These are phyloP conservation scores for Amylostereum areolatum DNA, from an alignment of 1,284 basidiomycete genomes.

Conservation along the genomic window DNA sequence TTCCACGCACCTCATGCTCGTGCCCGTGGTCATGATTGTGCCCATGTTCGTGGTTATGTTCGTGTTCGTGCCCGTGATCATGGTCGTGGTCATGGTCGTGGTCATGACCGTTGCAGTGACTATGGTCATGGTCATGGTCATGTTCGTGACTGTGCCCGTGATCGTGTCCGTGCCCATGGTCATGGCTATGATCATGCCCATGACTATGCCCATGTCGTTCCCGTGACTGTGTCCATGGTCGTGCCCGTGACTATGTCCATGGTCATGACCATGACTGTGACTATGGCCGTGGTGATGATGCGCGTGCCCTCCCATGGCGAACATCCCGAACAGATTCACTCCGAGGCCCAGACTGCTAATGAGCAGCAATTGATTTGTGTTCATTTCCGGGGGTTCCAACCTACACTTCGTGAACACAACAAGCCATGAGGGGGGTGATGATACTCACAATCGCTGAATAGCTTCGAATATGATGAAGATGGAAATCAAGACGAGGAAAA, in stretches of 20 bases:
- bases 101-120: slow-evolving; percentile 25
- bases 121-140: slow-evolving; percentile 14
- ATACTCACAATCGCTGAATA: slow-evolving; percentile 82
- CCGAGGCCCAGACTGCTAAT: slow-evolving; percentile 86
- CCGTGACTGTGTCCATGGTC: slow-evolving; percentile 30
- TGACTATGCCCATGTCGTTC: slow-evolving; percentile 33
- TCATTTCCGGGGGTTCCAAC: slow-evolving; percentile 96
- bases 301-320: slow-evolving; percentile 95
- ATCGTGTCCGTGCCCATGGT: slow-evolving; percentile 27
- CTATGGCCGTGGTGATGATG: slow-evolving; percentile 61
- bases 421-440: not conserved
- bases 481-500: slow-evolving; percentile 94
- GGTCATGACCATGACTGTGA: slow-evolving; percentile 27
- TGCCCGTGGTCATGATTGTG: slow-evolving; percentile 1
- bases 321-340: slow-evolving; percentile 98
- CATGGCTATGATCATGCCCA: slow-evolving; percentile 11
- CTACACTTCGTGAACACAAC: slow-evolving; percentile 30
- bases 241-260: slow-evolving; percentile 24
- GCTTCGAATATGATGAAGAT: slow-evolving; percentile 99
- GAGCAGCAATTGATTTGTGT: slow-evolving; percentile 87
- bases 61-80: not conserved
- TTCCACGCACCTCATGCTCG: not conserved
- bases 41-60: slow-evolving; percentile 1
- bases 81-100: not conserved
- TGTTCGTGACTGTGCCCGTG: slow-evolving; percentile 30